Percentiles rank a stretch among this genome's conserved stretches.
Evolutionary conservation across 2,329 filamentous ascomycete genomes (phyloP).

Genomic region (Trichoderma brevicompactum): DNA sequence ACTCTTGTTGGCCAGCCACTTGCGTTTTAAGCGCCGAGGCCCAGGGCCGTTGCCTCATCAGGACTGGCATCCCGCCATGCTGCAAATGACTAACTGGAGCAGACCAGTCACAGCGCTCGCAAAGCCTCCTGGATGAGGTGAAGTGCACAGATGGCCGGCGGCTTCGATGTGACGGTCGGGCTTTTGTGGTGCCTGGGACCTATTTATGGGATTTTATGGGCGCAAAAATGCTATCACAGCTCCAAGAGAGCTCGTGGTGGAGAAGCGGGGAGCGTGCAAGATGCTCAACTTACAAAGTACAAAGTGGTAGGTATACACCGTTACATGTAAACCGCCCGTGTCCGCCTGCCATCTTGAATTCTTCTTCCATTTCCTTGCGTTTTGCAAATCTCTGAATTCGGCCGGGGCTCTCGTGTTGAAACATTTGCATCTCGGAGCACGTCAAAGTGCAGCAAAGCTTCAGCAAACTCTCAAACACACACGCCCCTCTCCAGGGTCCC

Average conservation of each 20-base stretch:
- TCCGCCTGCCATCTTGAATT: not conserved
- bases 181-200: conserved; percentile 4
- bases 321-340: conserved; percentile 4
- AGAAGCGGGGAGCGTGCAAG: conserved; percentile 3
- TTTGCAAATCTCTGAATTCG: not conserved
- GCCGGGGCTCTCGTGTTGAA: not conserved
- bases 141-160: conserved; percentile 10
- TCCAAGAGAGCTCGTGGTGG: not conserved
- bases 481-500: conserved; percentile 17
- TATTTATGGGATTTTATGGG: conserved; percentile 14
- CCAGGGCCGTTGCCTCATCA: conserved; percentile 25
- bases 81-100: conserved; percentile 5
- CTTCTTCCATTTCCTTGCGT: conserved; percentile 5
- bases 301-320: not conserved
- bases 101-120: conserved; percentile 28
- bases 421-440: conserved; percentile 2
- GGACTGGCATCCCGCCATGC: conserved; percentile 27
- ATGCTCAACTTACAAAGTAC: not conserved
- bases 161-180: conserved; percentile 22
- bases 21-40: conserved; percentile 35
- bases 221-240: not conserved
- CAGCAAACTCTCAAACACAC: conserved; percentile 22
- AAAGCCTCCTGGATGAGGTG: conserved; percentile 1
- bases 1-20: conserved; percentile 28
- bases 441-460: conserved; percentile 8